A percentile compares a stretch with the other conserved stretches of the same genome.
phyloP scores from a whole-genome alignment of 331 rosid genomes.

The Arachis monticola region DNA sequence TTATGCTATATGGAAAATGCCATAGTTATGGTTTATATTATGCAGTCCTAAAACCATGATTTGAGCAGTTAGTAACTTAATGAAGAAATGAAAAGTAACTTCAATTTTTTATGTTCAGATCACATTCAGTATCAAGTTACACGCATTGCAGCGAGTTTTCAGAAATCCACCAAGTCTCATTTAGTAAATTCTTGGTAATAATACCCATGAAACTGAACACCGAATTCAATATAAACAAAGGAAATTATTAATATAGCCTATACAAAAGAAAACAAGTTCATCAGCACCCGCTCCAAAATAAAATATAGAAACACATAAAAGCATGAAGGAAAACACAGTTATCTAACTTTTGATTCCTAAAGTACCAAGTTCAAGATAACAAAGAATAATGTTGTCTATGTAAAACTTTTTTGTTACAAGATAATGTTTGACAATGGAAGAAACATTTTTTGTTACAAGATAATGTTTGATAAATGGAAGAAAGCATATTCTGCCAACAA shows the following conservation, averaged over 20 bases:
- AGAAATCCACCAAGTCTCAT: constrained; percentile 10
- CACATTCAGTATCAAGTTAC: not conserved
- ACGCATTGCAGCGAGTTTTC: not conserved
- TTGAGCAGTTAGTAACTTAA: constrained; percentile 6
- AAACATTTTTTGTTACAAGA: constrained; percentile 23
- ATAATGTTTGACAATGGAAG: not conserved
- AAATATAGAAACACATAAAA: not conserved
- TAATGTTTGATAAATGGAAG: not conserved
- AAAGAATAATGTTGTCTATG: constrained; percentile 23
- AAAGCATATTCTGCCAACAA: constrained; percentile 5
- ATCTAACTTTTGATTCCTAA: not conserved
- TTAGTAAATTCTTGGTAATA: not conserved
- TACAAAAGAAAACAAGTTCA: not conserved
- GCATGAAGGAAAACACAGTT: not conserved
- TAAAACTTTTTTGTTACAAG: constrained; percentile 14
- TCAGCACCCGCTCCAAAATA: not conserved
- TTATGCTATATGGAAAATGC: not conserved
- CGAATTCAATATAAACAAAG: not conserved
- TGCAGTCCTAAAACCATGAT: not conserved
- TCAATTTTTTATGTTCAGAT: not conserved
- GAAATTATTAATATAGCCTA: not conserved
- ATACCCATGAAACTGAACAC: not conserved
- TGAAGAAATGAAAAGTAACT: constrained; percentile 30
- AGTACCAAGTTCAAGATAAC: constrained; percentile 8
- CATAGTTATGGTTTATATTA: not conserved